phyloP scores from a whole-genome alignment of 2,329 filamentous ascomycete genomes.

The Microdochium bolleyi region DNA sequence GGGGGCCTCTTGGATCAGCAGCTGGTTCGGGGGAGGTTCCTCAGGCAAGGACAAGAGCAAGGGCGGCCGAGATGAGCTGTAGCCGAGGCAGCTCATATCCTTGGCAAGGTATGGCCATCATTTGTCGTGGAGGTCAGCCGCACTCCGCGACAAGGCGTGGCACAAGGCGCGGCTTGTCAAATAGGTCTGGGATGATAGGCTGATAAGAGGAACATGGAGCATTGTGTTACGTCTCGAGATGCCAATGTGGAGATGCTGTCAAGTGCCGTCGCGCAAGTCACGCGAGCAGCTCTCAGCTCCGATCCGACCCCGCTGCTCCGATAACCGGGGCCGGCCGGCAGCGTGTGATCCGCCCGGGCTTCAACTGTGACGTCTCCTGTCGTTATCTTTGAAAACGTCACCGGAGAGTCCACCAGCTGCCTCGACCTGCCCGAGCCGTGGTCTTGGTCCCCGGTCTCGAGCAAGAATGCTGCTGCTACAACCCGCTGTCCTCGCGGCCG shows the following conservation, averaged over 20 bases:
- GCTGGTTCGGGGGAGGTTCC: constrained; percentile 14
- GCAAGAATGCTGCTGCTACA: constrained; percentile 15
- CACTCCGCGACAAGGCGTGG: neutral
- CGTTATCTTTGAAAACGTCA: neutral
- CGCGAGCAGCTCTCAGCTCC: neutral
- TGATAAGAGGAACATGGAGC: constrained; percentile 1
- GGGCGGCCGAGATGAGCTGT: constrained; percentile 10
- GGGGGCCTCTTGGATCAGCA: constrained; percentile 28
- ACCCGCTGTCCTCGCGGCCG: constrained; percentile 8
- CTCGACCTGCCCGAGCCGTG: neutral
- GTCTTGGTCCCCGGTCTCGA: neutral
- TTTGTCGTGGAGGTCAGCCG: too few relatives aligned
- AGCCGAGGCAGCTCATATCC: too few relatives aligned
- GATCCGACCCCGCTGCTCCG: neutral
- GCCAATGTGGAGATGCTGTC: neutral
- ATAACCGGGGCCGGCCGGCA: neutral
- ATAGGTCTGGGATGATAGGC: neutral
- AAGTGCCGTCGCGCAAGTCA: neutral
- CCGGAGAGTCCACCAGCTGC: neutral
- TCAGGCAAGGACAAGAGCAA: constrained; percentile 2
- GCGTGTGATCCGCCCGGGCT: too few relatives aligned
- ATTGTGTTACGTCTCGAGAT: constrained; percentile 1
- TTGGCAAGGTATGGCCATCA: too few relatives aligned
- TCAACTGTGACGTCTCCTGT: too few relatives aligned
- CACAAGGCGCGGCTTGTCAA: neutral